Base-by-base conservation (phyloP, 2,329 filamentous ascomycete genomes). In the Ceratocystis diversiconidia region DNA sequence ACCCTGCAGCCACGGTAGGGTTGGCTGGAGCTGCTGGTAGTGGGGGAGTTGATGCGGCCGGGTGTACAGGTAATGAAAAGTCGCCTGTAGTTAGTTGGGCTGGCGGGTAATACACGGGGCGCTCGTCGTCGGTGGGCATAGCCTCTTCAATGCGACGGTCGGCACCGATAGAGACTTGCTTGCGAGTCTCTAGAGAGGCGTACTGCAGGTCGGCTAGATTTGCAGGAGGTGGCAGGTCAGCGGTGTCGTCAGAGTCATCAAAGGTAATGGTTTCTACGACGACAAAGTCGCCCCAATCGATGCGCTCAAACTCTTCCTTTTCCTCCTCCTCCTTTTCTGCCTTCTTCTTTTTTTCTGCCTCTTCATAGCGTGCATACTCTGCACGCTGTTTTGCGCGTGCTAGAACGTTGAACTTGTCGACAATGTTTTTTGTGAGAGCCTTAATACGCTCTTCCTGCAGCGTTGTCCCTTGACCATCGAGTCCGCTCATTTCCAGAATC, bases 221-320 rank as follows among this genome's bases (percentile, higher is more conserved):
- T 3, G 90, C 94, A 0, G 94, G 94, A 1, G 92, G 88, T 41
- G 92, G 92, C 10, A 99, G 85, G 69, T 94, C 87, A 46, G 86
- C 85, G 69, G 89, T 83, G 70, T 96, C 92, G 74, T 99, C 94
- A 48, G 84, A 83, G 70, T 96, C 92, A 67, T 85, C 91, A 75
- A 99, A 99, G 17, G 90, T 80, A 64, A 99, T 92, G 0, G 92
- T 96, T 75, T 96, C 94, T 57, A 96, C 91, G 22, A 99, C 88
- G 43, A 92, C 87, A 71, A 99, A 99, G 73, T 97, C 92, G 72
- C 95, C 90, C 94, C 94, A 99, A 75, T 99, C 94, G 69, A 99
- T 94, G 71, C 94, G 88, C 0, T 88, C 88, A 74, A 94, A 85
- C 64, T 84, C 79, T 25, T 81, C 77, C 71, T 86, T 86, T 74